Base-by-base conservation (phyloP, 2,329 filamentous ascomycete species). In the Nothophoma quercina region DNA sequence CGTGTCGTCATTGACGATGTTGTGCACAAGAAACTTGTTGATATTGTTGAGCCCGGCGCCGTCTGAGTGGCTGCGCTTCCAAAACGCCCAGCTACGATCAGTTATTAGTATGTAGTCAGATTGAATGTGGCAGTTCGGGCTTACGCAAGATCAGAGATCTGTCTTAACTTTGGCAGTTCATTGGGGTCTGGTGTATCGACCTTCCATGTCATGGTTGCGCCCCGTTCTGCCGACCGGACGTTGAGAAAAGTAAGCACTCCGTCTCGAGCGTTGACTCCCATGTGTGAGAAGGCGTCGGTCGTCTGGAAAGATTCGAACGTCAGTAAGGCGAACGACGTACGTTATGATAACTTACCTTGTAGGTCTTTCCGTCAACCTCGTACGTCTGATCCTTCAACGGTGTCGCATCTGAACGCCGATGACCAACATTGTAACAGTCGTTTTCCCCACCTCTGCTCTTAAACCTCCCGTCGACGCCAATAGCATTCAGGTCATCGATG, bases 61-160 rank as follows among this genome's bases (percentile, higher is more conserved):
- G 9, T 39, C 26, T 2, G 18, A 7, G 15, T 47, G 43, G 1
- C 26, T 38, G 5, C 43, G 38, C 3, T 42, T 53, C 50, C 43
- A 53, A 18, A 46, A 46, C 5, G 35, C 49, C 49, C 49, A 52
- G 1, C 48, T 51, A 12, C 12, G 5, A 5, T 13, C 0, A 7
- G 10, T 13, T 35, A 35, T 34, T 23, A 35, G 23, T 22, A n/a
- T 6, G 2, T 19, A 1, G 5, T 30, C n/a, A 19, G 7, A 23
- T 26, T 26, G 13, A 7, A 19, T 7, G 2, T 28, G 12, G 3
- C 12, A 6, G 8, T 7, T 5, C 4, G 15, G 7, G 42, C 35
- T 42, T 23, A 36, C 49, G 50, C 28, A 3, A 53, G 7, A 29
- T 47, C 50, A 16, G 50, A 53, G 5, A 53, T 36, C 9, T 42